Evolutionary conservation across 2,329 filamentous ascomycete genomes (phyloP).

Genomic region (Colletotrichum sp.): DNA sequence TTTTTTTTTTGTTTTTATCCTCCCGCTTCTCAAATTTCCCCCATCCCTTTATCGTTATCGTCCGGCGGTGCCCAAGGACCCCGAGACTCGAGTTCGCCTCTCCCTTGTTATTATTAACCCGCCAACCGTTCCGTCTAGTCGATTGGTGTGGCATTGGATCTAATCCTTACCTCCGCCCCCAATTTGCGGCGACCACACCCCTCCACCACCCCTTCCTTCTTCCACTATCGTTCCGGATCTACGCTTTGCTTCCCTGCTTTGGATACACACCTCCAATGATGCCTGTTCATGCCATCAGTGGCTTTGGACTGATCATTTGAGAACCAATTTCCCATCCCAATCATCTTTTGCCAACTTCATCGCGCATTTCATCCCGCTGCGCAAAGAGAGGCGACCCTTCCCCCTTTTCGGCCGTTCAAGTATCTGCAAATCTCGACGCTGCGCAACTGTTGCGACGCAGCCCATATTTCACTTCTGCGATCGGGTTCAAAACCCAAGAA

Average conservation of each 20-base stretch:
- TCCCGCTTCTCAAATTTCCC: neutral
- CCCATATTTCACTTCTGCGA: neutral
- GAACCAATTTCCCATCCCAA: neutral
- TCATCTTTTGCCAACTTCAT: neutral
- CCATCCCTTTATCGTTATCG: neutral
- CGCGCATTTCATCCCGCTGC: neutral
- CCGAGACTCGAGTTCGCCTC: neutral
- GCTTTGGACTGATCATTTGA: conserved; percentile 1
- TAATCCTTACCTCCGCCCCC: neutral
- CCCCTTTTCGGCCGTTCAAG: neutral
- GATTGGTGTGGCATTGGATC: neutral
- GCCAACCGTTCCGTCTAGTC: neutral
- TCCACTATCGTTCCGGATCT: conserved; percentile 2
- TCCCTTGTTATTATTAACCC: neutral
- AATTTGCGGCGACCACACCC: conserved; percentile 2
- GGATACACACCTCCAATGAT: conserved; percentile 2
- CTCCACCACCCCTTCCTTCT: neutral
- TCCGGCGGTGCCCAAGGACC: neutral
- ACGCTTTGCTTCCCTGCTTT: conserved; percentile 8
- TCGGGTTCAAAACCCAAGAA: neutral
- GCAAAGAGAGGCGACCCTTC: neutral
- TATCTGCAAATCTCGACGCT: neutral
- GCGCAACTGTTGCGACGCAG: neutral
- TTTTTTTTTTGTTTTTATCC: neutral
- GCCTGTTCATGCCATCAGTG: conserved; percentile 18